Evolutionary conservation across 75 land plant species (phyloP).

Genomic region (Ceratopteris richardii): DNA sequence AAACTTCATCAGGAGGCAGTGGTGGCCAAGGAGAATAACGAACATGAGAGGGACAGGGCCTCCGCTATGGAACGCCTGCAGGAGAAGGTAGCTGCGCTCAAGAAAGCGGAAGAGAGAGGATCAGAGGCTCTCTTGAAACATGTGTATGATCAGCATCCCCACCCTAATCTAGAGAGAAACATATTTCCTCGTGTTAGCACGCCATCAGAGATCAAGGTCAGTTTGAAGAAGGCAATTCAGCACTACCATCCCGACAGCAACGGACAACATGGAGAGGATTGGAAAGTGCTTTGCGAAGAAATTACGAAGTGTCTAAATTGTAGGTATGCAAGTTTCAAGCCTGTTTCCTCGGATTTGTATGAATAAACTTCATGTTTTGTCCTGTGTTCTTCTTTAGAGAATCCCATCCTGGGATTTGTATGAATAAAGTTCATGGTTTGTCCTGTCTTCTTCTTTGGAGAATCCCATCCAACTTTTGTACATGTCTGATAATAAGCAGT

Average conservation of each 20-base stretch:
- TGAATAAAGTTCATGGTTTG: too few species aligned
- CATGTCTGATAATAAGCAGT: too few species aligned
- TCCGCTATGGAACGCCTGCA: neutral
- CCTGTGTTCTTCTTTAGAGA: too few species aligned
- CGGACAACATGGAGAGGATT: constrained; percentile 3
- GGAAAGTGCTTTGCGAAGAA: constrained; percentile 14
- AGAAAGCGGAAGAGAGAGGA: neutral
- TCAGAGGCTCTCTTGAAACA: constrained; percentile 8
- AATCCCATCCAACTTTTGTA: too few species aligned
- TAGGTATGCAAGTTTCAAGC: too few species aligned
- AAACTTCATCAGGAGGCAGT: constrained; percentile 2
- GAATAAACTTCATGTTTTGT: too few species aligned
- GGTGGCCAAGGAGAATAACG: neutral
- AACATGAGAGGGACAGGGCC: neutral
- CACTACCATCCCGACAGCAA: constrained; percentile 16
- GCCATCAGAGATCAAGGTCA: neutral
- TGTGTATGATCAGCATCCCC: constrained; percentile 3
- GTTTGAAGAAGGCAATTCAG: constrained; percentile 11
- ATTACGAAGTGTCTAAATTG: constrained; percentile 8
- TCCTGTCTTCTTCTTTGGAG: too few species aligned
- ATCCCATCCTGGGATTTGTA: too few species aligned
- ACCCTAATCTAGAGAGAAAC: neutral
- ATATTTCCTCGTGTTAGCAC: neutral
- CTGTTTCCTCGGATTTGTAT: too few species aligned
- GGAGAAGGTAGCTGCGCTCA: neutral